Base-by-base conservation (phyloP, 164 flowering plant species). In the Stephania yunnanensis region DNA sequence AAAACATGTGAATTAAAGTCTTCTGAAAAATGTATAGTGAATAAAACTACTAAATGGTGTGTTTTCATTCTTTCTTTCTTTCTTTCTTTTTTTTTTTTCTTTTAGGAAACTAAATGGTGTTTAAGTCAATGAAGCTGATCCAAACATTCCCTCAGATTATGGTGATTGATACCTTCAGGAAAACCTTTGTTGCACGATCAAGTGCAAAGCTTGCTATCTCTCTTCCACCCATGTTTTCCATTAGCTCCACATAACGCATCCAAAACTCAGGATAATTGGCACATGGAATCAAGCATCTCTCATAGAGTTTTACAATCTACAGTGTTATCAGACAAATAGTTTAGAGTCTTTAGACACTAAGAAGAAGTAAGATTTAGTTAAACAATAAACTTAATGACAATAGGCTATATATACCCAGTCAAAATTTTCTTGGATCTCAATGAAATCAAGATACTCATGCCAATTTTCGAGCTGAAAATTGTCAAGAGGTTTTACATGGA, bases 201-300 rank as follows among this genome's bases (percentile, higher is more conserved):
- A 95, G 82, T 10, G 96, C 93, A 84, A 85, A 84, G 73, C 80
- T 86, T 71, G 97, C 94, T 66, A 95, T 78, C 79, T 93, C 97
- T 74, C 94, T 87, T 81, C 98, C 98, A 65, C 99, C 96, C 76
- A 85, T 91, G 22, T 80, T 82, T 82, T 95, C 97, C 87, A 89
- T 75, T 67, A 83, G 82, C 36, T 92, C 91, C 83, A 87, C 94
- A 82, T 93, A 95, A 67, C 99, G 98, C 82, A 92, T 89, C 99
- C 99, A 95, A 77, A 92, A 95, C 78, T 95, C 99, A 36, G 97
- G 89, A 71, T 91, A 92, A 78, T 84, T 82, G 7, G 98, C 97
- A 89, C 98, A 94, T 7, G 97, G 85, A 78, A 93, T 92, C 79
- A 95, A 84, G 87, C 99, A 92, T 83, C 97, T 90, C 82, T 93